A percentile compares a stretch with the other conserved stretches of the same genome.
phyloP scores from a whole-genome alignment of 768 basidiomycete genomes.

The Hypholoma sublateritium region DNA sequence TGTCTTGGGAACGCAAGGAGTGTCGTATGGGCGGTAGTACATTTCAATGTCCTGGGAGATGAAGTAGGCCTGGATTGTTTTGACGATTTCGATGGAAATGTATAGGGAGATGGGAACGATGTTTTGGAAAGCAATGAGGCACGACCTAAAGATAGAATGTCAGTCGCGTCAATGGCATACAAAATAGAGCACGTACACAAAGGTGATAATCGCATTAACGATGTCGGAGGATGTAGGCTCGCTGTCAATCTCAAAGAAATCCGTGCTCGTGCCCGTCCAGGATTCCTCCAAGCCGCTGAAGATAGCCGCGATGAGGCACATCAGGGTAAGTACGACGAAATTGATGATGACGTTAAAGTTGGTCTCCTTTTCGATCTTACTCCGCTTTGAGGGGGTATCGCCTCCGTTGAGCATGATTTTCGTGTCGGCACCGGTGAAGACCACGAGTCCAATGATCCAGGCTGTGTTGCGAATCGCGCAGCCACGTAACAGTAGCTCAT shows the following conservation, averaged over 20 bases:
- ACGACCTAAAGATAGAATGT: slow-evolving; percentile 54
- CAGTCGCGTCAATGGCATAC: slow-evolving; percentile 4
- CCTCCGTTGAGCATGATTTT: slow-evolving; percentile 94
- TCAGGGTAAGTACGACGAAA: slow-evolving; percentile 71
- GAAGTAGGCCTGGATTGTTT: slow-evolving; percentile 96
- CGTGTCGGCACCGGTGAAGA: slow-evolving; percentile 90
- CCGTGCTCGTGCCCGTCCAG: slow-evolving; percentile 59
- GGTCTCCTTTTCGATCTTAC: slow-evolving; percentile 97
- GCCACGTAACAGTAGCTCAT: slow-evolving; percentile 89
- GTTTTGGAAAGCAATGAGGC: slow-evolving; percentile 95
- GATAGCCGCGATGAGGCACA: slow-evolving; percentile 78
- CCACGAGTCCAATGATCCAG: slow-evolving; percentile 94
- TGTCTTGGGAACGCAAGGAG: slow-evolving; percentile 90
- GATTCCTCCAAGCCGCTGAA: slow-evolving; percentile 73
- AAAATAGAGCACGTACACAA: slow-evolving; percentile 62
- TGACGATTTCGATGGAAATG: slow-evolving; percentile 97
- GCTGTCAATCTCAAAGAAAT: slow-evolving; percentile 68
- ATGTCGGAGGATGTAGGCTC: slow-evolving; percentile 60
- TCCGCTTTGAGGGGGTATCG: slow-evolving; percentile 92
- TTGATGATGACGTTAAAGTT: slow-evolving; percentile 98
- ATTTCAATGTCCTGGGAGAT: slow-evolving; percentile 96
- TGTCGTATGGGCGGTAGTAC: slow-evolving; percentile 88
- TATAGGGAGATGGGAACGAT: slow-evolving; percentile 95
- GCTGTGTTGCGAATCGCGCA: slow-evolving; percentile 86
- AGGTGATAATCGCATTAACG: slow-evolving; percentile 84